Evolutionary conservation across 1,284 basidiomycete genomes (phyloP), one percentile per base, ranked within the genome.

Genomic region (Boletus mariae): DNA sequence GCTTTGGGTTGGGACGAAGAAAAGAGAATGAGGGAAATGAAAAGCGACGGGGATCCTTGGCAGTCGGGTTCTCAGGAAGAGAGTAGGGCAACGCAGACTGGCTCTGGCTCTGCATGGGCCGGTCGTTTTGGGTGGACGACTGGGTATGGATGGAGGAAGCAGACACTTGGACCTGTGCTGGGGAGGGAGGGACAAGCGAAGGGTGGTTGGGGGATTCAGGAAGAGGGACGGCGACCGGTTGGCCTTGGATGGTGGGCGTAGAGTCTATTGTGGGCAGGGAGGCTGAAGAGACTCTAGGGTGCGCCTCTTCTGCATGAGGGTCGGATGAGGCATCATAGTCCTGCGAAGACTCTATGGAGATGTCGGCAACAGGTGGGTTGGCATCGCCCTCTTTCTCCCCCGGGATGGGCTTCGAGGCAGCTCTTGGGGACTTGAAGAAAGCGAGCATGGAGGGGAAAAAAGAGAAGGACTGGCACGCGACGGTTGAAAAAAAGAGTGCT

Each of bases 21-120:
- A 73, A 71, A 44, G 66, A 55, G 46, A 74, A 63, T 20, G 74
- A 71, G 6, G 72, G 72, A 52, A 74, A 69, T 25, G 74, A 74
- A 52, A 76, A 73, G 35, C 66, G 69, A 47, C 69, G 62, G 20
- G 55, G 57, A 31, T 68, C 62, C 57, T 69, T 68, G 20, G 51
- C 48, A 9, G 53, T 29, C 17, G 57, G 32, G 49, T 47, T 58
- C 35, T 42, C 29, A 25, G 50, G 52, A 1, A 51, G 37, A 35
- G 65, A 65, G 17, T 65, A 67, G 3, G 63, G 63, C 44, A 65
- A 37, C 4, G 65, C 63, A 41, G 67, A 60, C 54, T 65, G 63
- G 48, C 63, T 67, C 45, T 67, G 66, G 20, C 48, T 65, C 35
- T 66, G 63, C 53, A 60, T 54, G 17, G 49, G 62, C 4, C 13